Base-by-base conservation (phyloP, 768 basidiomycete species). In the Leccinellum albellum region DNA sequence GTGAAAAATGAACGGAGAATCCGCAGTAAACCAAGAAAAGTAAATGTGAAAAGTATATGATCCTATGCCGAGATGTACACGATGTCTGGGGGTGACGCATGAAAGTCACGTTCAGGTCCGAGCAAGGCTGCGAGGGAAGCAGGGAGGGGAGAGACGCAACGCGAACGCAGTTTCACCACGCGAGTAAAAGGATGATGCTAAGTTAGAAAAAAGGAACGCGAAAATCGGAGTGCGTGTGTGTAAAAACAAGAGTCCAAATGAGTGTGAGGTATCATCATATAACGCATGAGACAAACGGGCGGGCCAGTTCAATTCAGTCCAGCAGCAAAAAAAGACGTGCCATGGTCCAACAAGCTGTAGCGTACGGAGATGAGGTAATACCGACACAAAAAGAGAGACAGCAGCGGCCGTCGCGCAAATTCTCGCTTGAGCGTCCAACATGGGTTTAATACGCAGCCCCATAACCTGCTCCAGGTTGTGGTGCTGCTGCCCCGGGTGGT, bases 401-500 rank as follows among this genome's bases (percentile, higher is more conserved):
- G 23, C 32, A 54, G 28, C 29, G 21, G 23, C 46, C 9, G 28
- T 31, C 45, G 40, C 4, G 51, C 31, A 56, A 48, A 47, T 15
- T 52, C 55, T 57, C 33, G 54, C 33, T 48, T 15, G 24, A 33
- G 49, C 37, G 44, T 62, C 63, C 56, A 48, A 40, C 23, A 21
- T 42, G 20, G 35, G 20, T 40, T 60, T 50, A 67, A 37, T 62
- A 55, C 29, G 26, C 64, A 20, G 31, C 10, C 7, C 67, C 64
- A 14, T 62, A 40, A 12, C 64, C 66, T 32, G 26, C 10, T 55
- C 68, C 69, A 29, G 77, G 61, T 57, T 82, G 80, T 29, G 86
- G 86, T 53, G 87, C 75, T 28, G 88, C 89, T 26, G 89, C 89
- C 45, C 90, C 89, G 4, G 90, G 88, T 3, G 90, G 90, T 12